A percentile compares a stretch with the other conserved stretches of the same genome.
Conservation (phyloP, 1,284 basidiomycete species). For the Ceratorhiza oryzae-sativae region DNA sequence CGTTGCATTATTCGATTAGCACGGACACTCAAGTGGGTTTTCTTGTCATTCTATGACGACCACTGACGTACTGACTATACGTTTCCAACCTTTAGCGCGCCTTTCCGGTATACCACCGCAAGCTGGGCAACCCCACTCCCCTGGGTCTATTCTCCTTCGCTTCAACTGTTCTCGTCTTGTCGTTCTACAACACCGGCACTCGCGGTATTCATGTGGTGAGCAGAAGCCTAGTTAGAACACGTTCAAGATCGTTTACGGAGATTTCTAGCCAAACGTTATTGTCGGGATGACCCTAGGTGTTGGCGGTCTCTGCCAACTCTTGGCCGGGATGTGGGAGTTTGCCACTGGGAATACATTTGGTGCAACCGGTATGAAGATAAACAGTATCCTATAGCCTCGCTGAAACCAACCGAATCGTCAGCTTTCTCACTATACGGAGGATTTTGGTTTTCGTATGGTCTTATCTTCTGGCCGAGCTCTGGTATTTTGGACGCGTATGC, state of each 20-base stretch:
- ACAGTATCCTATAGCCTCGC: too few relatives aligned
- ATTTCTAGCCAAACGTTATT: slow-evolving; percentile 50
- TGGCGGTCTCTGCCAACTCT: slow-evolving; percentile 54
- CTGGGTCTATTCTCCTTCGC: slow-evolving; percentile 57
- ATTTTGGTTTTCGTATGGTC: slow-evolving; percentile 47
- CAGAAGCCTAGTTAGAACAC: not conserved
- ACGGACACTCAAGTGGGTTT: slow-evolving; percentile 17
- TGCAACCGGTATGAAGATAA: slow-evolving; percentile 50
- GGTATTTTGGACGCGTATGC: slow-evolving; percentile 42
- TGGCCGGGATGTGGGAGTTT: slow-evolving; percentile 56
- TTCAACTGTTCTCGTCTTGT: slow-evolving; percentile 61
- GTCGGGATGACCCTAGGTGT: slow-evolving; percentile 47
- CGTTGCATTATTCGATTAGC: slow-evolving; percentile 6
- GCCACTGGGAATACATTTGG: slow-evolving; percentile 56
- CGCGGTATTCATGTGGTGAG: slow-evolving; percentile 28
- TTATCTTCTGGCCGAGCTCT: slow-evolving; percentile 43
- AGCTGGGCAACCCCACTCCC: slow-evolving; percentile 56
- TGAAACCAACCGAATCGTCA: too few relatives aligned
- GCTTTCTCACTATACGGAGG: slow-evolving; percentile 50
- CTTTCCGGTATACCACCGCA: slow-evolving; percentile 45
- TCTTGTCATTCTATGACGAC: not conserved
- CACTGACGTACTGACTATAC: not conserved
- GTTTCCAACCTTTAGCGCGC: slow-evolving; percentile 12
- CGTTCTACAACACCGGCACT: slow-evolving; percentile 50
- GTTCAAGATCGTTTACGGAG: not conserved